Conservation (phyloP, 2,329 filamentous ascomycete genomes). For the Cladophialophora exuberans region DNA sequence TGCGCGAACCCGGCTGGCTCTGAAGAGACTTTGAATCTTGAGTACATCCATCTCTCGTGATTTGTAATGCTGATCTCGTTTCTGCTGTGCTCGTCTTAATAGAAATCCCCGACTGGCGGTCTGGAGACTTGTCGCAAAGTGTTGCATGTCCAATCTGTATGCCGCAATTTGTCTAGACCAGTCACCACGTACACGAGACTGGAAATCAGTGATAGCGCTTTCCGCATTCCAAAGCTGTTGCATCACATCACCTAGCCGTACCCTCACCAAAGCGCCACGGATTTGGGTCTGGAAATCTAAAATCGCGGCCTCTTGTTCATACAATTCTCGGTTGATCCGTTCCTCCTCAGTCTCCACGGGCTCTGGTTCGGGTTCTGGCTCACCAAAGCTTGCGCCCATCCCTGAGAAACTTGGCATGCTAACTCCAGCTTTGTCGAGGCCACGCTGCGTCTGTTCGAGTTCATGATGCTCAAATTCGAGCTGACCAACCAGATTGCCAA, state of each 20-base stretch:
- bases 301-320: conserved; percentile 72
- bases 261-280: conserved; percentile 75
- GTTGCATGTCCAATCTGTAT: conserved; percentile 81
- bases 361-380: conserved; percentile 70
- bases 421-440: conserved; percentile 89
- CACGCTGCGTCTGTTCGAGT: conserved; percentile 94
- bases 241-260: conserved; percentile 81
- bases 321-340: conserved; percentile 77
- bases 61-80: conserved; percentile 70
- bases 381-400: conserved; percentile 93
- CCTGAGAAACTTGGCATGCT: conserved; percentile 98
- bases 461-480: conserved; percentile 98
- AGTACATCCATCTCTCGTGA: conserved; percentile 72
- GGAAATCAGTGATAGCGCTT: conserved; percentile 75
- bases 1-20: conserved; percentile 54
- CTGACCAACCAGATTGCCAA: conserved; percentile 94
- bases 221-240: conserved; percentile 87
- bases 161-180: conserved; percentile 80
- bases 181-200: conserved; percentile 84
- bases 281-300: conserved; percentile 85
- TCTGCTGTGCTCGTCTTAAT: conserved; percentile 64
- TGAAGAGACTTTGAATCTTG: conserved; percentile 78
- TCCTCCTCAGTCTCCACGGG: conserved; percentile 87
- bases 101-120: conserved; percentile 77
- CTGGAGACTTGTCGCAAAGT: conserved; percentile 79